These are phyloP conservation scores for Botrytis sinoallii DNA, from an alignment of 2,329 filamentous ascomycete genomes.

Conservation along the genomic window DNA sequence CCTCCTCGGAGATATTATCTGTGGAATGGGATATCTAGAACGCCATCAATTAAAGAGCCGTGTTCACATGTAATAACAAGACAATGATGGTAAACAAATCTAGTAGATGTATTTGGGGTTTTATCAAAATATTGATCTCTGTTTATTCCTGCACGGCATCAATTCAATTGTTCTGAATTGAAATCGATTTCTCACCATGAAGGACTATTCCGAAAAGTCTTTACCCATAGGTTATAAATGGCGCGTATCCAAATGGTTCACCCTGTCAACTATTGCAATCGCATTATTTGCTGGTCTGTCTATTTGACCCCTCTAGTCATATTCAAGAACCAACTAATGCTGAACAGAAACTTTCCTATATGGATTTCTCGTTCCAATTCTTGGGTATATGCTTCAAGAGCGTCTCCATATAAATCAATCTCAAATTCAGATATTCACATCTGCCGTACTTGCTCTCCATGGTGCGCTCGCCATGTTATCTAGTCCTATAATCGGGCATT, in stretches of 20 bases:
- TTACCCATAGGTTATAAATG: slow-evolving; percentile 1
- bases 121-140: no score
- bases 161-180: neutral
- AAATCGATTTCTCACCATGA: neutral
- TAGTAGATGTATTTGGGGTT: no score
- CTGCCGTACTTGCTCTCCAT: slow-evolving; percentile 3
- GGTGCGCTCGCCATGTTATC: neutral
- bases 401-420: neutral
- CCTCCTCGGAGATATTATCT: neutral
- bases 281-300: slow-evolving; percentile 6
- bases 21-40: neutral
- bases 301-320: neutral
- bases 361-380: neutral
- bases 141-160: no score
- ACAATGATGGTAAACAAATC: no score
- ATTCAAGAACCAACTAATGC: neutral
- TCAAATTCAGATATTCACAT: neutral
- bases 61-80: no score
- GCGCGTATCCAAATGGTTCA: neutral
- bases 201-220: neutral
- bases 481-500: neutral
- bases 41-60: no score
- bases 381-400: neutral
- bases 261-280: neutral
- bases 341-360: slow-evolving; percentile 2